A percentile compares a stretch with the other conserved stretches of the same genome.
phyloP scores from a whole-genome alignment of 495 filamentous ascomycete species.

The Trichoderma orchidacearum region DNA sequence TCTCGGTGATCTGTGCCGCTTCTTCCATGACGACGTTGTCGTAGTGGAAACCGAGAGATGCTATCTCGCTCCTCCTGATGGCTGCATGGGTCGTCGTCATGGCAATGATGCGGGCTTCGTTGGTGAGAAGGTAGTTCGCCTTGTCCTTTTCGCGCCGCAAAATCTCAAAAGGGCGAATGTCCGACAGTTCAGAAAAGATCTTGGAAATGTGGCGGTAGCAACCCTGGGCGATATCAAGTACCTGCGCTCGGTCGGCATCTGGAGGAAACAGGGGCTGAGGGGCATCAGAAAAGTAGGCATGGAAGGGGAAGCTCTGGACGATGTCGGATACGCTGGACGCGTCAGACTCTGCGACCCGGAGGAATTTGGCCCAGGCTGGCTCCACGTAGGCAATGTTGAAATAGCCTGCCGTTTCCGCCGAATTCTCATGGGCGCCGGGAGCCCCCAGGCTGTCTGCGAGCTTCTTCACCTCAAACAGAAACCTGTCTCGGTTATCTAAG shows the following conservation, averaged over 20 bases:
- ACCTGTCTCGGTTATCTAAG: constrained; percentile 70
- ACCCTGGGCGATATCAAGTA: constrained; percentile 66
- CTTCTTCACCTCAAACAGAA: constrained; percentile 74
- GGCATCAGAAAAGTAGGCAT: constrained; percentile 75
- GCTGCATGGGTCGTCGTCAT: constrained; percentile 98
- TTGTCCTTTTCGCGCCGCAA: constrained; percentile 76
- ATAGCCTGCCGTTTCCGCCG: constrained; percentile 92
- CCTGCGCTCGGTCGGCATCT: constrained; percentile 45
- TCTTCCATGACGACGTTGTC: constrained; percentile 99
- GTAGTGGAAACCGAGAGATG: constrained; percentile 83
- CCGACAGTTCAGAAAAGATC: constrained; percentile 85
- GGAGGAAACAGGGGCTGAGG: constrained; percentile 72
- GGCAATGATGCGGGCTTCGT: constrained; percentile 89
- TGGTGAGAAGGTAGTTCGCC: constrained; percentile 87
- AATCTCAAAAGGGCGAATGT: constrained; percentile 92
- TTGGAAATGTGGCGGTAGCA: constrained; percentile 86
- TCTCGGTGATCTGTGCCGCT: constrained; percentile 93
- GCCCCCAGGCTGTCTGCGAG: constrained; percentile 73
- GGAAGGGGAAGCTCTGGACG: constrained; percentile 74
- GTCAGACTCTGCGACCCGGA: constrained; percentile 40
- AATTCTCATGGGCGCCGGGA: constrained; percentile 81
- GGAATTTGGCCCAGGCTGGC: constrained; percentile 80
- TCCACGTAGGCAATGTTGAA: constrained; percentile 87
- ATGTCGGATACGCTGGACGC: constrained; percentile 44
- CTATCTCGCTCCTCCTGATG: constrained; percentile 91